Conservation (phyloP, 345 rosid species). For the Limnanthes douglasii region DNA sequence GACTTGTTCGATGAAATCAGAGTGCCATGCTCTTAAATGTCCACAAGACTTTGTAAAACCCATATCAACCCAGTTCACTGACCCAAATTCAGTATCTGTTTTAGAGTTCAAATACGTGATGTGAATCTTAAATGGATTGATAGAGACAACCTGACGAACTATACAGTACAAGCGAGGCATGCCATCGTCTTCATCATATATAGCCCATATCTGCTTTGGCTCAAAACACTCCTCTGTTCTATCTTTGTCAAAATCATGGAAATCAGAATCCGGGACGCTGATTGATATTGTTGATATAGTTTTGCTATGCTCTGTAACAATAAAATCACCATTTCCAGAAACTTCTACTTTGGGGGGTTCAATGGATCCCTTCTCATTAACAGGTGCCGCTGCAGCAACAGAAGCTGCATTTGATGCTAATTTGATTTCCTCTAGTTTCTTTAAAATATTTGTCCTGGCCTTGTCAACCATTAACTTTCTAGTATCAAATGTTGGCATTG, state of each 20-base stretch:
- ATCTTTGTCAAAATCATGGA: constrained; percentile 88
- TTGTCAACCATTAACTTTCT: constrained; percentile 64
- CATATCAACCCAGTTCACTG: constrained; percentile 65
- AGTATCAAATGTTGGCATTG: constrained; percentile 58
- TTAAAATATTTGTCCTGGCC: constrained; percentile 42
- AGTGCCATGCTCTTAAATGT: constrained; percentile 73
- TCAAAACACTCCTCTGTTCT: constrained; percentile 85
- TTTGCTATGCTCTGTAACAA: too few relatives aligned
- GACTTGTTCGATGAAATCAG: constrained; percentile 78
- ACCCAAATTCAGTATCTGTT: constrained; percentile 77
- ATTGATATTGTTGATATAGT: constrained; percentile 53
- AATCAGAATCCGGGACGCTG: constrained; percentile 86
- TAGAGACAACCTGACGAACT: constrained; percentile 65
- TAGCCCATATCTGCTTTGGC: constrained; percentile 94
- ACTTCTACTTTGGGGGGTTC: too few relatives aligned
- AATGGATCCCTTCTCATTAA: too few relatives aligned
- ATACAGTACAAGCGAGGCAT: constrained; percentile 96
- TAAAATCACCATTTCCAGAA: too few relatives aligned
- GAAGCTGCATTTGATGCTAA: too few relatives aligned
- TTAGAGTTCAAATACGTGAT: constrained; percentile 86
- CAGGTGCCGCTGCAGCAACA: too few relatives aligned
- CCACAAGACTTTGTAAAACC: constrained; percentile 98
- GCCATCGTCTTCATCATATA: constrained; percentile 93
- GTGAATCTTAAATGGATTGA: constrained; percentile 74
- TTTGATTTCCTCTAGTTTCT: constrained; percentile 36